Evolutionary conservation across 805 yeast genomes (phyloP).

Genomic region (Scheffersomyces coipomensis): DNA sequence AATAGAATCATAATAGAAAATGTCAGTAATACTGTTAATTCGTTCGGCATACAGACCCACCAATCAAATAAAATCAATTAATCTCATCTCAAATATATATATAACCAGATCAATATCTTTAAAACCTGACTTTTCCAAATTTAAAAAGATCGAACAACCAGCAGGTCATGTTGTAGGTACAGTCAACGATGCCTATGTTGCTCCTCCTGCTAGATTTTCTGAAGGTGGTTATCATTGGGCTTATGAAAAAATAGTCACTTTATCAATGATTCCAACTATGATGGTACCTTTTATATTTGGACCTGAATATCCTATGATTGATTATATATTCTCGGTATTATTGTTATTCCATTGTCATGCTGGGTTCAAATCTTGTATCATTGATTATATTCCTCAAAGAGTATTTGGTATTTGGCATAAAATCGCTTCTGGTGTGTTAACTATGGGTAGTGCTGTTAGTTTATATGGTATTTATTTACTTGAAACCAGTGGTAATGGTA

Average conservation of each 20-base stretch:
- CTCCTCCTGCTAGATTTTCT: constrained; percentile 59
- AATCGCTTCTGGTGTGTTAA: constrained; percentile 64
- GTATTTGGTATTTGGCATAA: constrained; percentile 78
- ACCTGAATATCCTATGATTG: constrained; percentile 64
- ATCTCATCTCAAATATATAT: neutral
- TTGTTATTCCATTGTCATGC: constrained; percentile 76
- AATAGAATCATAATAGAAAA: too few relatives aligned
- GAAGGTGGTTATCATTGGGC: constrained; percentile 95
- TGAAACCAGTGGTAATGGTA: constrained; percentile 78
- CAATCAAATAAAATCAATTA: neutral
- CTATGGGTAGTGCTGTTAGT: constrained; percentile 68
- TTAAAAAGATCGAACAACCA: constrained; percentile 69
- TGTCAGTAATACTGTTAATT: neutral
- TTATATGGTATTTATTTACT: constrained; percentile 79
- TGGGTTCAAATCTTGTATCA: constrained; percentile 89
- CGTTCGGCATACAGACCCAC: neutral
- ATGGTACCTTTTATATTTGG: constrained; percentile 78
- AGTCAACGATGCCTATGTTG: constrained; percentile 80
- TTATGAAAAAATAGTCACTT: constrained; percentile 72
- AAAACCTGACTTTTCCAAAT: constrained; percentile 46
- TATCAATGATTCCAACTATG: constrained; percentile 73
- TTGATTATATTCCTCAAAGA: constrained; percentile 87
- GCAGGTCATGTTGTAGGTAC: constrained; percentile 92
- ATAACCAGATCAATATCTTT: constrained; percentile 16
- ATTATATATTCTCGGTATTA: constrained; percentile 65